phyloP scores from a whole-genome alignment of 192 early-diverging fungal species.

The Rhizophagus sp. region DNA sequence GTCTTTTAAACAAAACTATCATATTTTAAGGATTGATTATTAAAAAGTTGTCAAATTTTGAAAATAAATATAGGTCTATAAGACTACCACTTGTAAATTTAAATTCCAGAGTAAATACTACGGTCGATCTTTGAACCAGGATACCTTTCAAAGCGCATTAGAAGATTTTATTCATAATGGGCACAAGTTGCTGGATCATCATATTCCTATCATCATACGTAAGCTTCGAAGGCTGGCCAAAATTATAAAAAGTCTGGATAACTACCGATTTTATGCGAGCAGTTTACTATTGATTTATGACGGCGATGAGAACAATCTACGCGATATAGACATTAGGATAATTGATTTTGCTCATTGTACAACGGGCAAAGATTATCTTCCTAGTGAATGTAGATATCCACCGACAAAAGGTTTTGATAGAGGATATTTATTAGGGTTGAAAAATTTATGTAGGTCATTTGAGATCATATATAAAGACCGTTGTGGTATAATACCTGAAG shows the following conservation, averaged over 20 bases:
- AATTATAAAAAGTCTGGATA: conserved; percentile 73
- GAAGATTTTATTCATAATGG: conserved; percentile 89
- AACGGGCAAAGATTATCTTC: conserved; percentile 46
- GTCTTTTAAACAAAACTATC: not conserved
- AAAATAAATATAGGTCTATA: conserved; percentile 68
- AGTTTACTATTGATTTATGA: conserved; percentile 93
- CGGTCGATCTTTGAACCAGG: conserved; percentile 79
- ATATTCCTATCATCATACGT: conserved; percentile 80
- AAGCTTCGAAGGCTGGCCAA: conserved; percentile 74
- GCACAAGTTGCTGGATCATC: conserved; percentile 63
- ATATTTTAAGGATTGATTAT: too few species aligned
- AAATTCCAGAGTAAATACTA: conserved; percentile 95
- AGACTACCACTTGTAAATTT: conserved; percentile 67
- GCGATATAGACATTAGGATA: conserved; percentile 80
- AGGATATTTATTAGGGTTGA: conserved; percentile 79
- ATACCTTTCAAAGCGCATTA: conserved; percentile 77
- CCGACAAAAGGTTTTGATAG: conserved; percentile 64
- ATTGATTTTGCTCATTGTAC: conserved; percentile 98
- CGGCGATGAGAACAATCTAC: conserved; percentile 50
- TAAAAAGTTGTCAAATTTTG: conserved; percentile 10
- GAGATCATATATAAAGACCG: conserved; percentile 37
- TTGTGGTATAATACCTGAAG: conserved; percentile 9
- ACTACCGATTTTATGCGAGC: conserved; percentile 90
- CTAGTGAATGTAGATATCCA: conserved; percentile 42
- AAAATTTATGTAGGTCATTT: conserved; percentile 70